Evolutionary conservation across 2,329 filamentous ascomycete genomes (phyloP).

Genomic region (Colletotrichum shisoi): DNA sequence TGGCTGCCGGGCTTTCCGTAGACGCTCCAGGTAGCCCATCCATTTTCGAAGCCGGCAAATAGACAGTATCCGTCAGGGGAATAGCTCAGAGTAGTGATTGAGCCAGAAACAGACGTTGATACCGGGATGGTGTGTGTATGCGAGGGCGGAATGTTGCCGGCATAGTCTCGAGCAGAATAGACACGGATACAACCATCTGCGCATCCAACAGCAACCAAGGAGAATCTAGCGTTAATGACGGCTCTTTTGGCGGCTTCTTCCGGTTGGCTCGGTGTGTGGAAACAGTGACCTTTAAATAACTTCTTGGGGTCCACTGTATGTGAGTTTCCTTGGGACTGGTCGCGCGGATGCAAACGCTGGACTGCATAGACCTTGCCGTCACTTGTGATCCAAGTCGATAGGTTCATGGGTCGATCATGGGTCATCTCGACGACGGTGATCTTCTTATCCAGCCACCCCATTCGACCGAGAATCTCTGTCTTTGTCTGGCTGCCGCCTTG

Average conservation of each 20-base stretch:
- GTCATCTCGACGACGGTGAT: slow-evolving; percentile 82
- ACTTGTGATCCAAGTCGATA: slow-evolving; percentile 89
- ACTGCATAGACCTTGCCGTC: slow-evolving; percentile 92
- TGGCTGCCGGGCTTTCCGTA: slow-evolving; percentile 89
- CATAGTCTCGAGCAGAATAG: slow-evolving; percentile 93
- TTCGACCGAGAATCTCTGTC: slow-evolving; percentile 87
- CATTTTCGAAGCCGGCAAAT: slow-evolving; percentile 89
- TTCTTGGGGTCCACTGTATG: slow-evolving; percentile 60
- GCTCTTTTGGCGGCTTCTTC: slow-evolving; percentile 72
- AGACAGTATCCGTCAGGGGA: slow-evolving; percentile 96
- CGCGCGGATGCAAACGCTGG: slow-evolving; percentile 67
- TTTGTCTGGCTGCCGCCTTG: slow-evolving; percentile 82
- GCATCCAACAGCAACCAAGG: slow-evolving; percentile 87
- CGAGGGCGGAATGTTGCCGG: slow-evolving; percentile 87
- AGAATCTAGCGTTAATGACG: slow-evolving; percentile 93
- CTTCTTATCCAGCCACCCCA: slow-evolving; percentile 85
- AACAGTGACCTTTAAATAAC: slow-evolving; percentile 89
- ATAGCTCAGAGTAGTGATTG: slow-evolving; percentile 78
- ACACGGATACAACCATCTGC: slow-evolving; percentile 80
- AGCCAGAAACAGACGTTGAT: slow-evolving; percentile 72
- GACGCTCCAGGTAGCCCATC: slow-evolving; percentile 97
- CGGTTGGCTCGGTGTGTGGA: slow-evolving; percentile 74
- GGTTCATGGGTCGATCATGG: slow-evolving; percentile 94
- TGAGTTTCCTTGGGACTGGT: slow-evolving; percentile 43
- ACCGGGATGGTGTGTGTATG: slow-evolving; percentile 77